Evolutionary conservation across 345 rosid species (phyloP).

Genomic region (Pistacia vera): DNA sequence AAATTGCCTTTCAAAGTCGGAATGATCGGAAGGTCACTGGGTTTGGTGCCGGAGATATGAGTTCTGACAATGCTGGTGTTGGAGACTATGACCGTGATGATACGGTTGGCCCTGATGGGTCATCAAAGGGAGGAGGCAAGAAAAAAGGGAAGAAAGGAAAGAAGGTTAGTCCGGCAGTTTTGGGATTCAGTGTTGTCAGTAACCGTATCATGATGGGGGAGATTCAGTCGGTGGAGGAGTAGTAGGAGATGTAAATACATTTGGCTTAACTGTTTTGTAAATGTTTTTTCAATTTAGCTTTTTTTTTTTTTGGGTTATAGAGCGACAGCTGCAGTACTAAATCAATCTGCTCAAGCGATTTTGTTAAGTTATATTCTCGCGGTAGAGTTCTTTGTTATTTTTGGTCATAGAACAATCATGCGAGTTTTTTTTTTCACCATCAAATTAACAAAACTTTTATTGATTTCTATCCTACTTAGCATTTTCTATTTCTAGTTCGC

Average conservation of each 20-base stretch:
- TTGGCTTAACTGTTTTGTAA: conserved; percentile 34
- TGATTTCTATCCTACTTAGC: not conserved
- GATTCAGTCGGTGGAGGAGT: conserved; percentile 86
- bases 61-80: conserved; percentile 36
- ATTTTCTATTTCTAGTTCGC: too few relatives aligned
- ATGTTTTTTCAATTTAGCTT: conserved; percentile 9
- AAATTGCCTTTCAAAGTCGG: conserved; percentile 76
- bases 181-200: conserved; percentile 95
- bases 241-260: conserved; percentile 63
- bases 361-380: conserved; percentile 31
- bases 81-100: conserved; percentile 21
- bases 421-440: not conserved
- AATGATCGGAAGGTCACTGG: conserved; percentile 45
- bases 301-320: conserved; percentile 13
- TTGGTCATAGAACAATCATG: not conserved
- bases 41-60: conserved; percentile 39
- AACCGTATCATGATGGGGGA: conserved; percentile 99
- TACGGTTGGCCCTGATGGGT: conserved; percentile 34
- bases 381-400: conserved; percentile 9
- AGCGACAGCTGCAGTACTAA: conserved; percentile 36
- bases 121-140: conserved; percentile 73
- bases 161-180: conserved; percentile 74
- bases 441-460: not conserved
- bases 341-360: conserved; percentile 49
- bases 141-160: conserved; percentile 88